These are phyloP conservation scores for Pseudozyma sp. DNA, from an alignment of 1,284 basidiomycete genomes.

Conservation along the genomic window DNA sequence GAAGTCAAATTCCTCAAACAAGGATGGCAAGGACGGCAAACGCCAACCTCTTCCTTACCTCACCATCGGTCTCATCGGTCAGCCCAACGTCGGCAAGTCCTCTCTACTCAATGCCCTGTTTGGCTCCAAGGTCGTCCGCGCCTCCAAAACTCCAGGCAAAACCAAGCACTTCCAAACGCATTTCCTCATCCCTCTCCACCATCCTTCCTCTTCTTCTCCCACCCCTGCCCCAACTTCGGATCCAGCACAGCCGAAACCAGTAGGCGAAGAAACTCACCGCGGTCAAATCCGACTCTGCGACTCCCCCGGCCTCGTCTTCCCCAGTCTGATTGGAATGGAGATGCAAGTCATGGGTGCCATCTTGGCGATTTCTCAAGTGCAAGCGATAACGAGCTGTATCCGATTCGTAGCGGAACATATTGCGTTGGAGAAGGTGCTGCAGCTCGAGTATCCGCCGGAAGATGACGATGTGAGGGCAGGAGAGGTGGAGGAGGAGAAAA, in stretches of 20 bases:
- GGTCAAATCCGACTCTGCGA: slow-evolving; percentile 53
- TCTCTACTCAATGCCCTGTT: slow-evolving; percentile 90
- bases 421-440: slow-evolving; percentile 81
- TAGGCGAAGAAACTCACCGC: slow-evolving; percentile 36
- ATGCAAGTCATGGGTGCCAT: slow-evolving; percentile 79
- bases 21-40: slow-evolving; percentile 8
- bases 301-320: slow-evolving; percentile 75
- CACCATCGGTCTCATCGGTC: slow-evolving; percentile 71
- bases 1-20: background rate
- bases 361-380: slow-evolving; percentile 84
- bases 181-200: slow-evolving; percentile 84
- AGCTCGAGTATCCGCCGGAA: slow-evolving; percentile 69
- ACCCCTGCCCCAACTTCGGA: slow-evolving; percentile 81
- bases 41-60: slow-evolving; percentile 45
- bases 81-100: slow-evolving; percentile 94
- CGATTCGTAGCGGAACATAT: slow-evolving; percentile 78
- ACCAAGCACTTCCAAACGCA: slow-evolving; percentile 92
- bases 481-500: slow-evolving; percentile 49
- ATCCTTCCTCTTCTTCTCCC: slow-evolving; percentile 74
- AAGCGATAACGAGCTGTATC: slow-evolving; percentile 81
- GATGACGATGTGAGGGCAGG: slow-evolving; percentile 60
- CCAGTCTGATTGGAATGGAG: slow-evolving; percentile 68
- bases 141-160: slow-evolving; percentile 91
- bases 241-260: slow-evolving; percentile 35
- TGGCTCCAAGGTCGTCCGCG: slow-evolving; percentile 82